phyloP scores from a whole-genome alignment of 2,329 filamentous ascomycete genomes.

The Scedosporium boydii region DNA sequence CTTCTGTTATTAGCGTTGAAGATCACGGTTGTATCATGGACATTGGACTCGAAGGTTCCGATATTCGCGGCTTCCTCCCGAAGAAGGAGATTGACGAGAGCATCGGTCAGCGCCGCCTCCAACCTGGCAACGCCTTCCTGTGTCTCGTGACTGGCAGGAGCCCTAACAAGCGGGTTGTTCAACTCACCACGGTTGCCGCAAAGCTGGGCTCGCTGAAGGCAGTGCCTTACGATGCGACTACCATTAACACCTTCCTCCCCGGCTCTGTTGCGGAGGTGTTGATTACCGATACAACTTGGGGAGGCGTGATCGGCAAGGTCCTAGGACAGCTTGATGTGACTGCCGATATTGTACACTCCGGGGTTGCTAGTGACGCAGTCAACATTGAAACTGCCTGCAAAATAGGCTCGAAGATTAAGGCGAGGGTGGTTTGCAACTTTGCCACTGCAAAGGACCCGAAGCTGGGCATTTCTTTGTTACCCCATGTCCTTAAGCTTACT shows the following conservation, averaged over 20 bases:
- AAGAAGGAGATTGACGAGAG: constrained; percentile 67
- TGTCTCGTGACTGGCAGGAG: constrained; percentile 70
- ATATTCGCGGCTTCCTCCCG: constrained; percentile 73
- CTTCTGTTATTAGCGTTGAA: constrained; percentile 82
- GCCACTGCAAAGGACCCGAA: constrained; percentile 71
- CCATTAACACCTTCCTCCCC: constrained; percentile 81
- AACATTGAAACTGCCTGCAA: constrained; percentile 73
- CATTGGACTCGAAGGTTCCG: constrained; percentile 60
- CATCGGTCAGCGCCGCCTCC: constrained; percentile 56
- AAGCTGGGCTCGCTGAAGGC: constrained; percentile 59
- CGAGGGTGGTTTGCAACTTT: constrained; percentile 80
- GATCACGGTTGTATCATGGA: constrained; percentile 95
- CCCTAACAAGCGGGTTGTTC: constrained; percentile 72
- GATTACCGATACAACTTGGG: constrained; percentile 62
- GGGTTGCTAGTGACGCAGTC: constrained; percentile 56
- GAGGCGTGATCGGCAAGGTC: constrained; percentile 79
- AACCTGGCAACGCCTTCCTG: constrained; percentile 76
- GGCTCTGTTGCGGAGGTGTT: constrained; percentile 85
- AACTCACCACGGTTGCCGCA: constrained; percentile 67
- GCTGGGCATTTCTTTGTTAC: constrained; percentile 76
- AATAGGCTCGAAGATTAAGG: constrained; percentile 74
- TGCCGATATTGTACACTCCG: constrained; percentile 83
- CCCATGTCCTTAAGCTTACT: constrained; percentile 65
- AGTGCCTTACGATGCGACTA: constrained; percentile 66
- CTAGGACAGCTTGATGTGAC: constrained; percentile 88